These are phyloP conservation scores for Colletotrichum cordylinicola DNA, from an alignment of 2,329 filamentous ascomycete genomes.

Conservation along the genomic window DNA sequence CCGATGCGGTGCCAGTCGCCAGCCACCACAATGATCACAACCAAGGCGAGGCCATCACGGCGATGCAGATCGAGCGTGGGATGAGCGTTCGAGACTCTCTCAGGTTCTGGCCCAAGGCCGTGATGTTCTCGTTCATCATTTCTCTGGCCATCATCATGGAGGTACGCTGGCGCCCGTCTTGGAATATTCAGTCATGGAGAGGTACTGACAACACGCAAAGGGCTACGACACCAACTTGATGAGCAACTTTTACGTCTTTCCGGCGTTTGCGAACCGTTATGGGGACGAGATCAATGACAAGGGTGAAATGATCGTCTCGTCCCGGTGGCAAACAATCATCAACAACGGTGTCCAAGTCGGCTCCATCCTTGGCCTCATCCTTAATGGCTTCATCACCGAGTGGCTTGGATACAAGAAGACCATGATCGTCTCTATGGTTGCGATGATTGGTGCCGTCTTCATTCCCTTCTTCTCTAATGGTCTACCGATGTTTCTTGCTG, in stretches of 20 bases:
- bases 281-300: conserved; percentile 39
- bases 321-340: conserved; percentile 57
- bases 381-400: conserved; percentile 52
- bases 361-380: conserved; percentile 52
- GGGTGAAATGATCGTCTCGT: conserved; percentile 49
- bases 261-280: conserved; percentile 39
- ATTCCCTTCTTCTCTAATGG: conserved; percentile 51
- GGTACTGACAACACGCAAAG: conserved; percentile 15
- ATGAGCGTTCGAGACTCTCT: conserved; percentile 26
- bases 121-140: conserved; percentile 26
- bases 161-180: background rate
- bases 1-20: conserved; percentile 9
- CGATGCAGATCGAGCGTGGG: conserved; percentile 25
- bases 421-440: conserved; percentile 45
- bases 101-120: conserved; percentile 26
- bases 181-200: background rate
- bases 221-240: conserved; percentile 43
- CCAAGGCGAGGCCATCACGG: conserved; percentile 17
- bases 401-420: conserved; percentile 47
- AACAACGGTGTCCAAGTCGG: conserved; percentile 50
- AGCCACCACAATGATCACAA: background rate
- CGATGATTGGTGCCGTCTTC: conserved; percentile 48
- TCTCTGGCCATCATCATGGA: conserved; percentile 33
- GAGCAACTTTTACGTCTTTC: conserved; percentile 42
- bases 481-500: conserved; percentile 42